phyloP scores from a whole-genome alignment of 2,329 filamentous ascomycete genomes.

The Rugonectria rugulosa region DNA sequence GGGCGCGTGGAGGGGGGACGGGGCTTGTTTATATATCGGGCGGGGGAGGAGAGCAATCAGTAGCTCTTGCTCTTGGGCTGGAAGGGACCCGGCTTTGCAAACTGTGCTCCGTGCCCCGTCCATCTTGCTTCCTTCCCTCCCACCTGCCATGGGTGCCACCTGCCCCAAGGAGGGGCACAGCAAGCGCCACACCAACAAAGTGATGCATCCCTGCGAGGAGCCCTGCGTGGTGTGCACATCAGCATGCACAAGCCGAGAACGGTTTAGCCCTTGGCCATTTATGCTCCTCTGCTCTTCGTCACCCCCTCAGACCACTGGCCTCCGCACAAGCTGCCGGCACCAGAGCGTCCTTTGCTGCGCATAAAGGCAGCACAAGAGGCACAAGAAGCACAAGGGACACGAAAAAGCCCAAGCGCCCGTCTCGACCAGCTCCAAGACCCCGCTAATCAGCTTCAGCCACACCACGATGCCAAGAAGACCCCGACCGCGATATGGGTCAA shows the following conservation, averaged over 20 bases:
- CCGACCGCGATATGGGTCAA: conserved; percentile 36
- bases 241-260: conserved; percentile 22
- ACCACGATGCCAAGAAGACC: conserved; percentile 35
- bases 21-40: conserved; percentile 69
- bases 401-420: conserved; percentile 13
- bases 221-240: conserved; percentile 31
- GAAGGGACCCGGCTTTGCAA: conserved; percentile 11
- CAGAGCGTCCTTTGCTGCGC: conserved; percentile 1
- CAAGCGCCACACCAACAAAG: conserved; percentile 36
- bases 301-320: neutral
- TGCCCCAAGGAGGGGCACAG: conserved; percentile 35
- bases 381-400: no score
- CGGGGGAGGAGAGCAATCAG: conserved; percentile 65
- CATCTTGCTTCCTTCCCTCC: conserved; percentile 27
- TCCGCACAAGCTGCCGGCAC: conserved; percentile 25
- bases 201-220: conserved; percentile 27
- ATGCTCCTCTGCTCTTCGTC: conserved; percentile 11
- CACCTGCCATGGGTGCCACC: conserved; percentile 36
- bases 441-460: conserved; percentile 39
- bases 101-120: conserved; percentile 20
- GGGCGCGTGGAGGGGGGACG: conserved; percentile 61
- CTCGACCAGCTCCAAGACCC: conserved; percentile 12
- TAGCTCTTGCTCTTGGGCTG: conserved; percentile 43
- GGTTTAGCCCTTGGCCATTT: conserved; percentile 18
- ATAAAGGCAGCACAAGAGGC: conserved; percentile 11